Base-by-base conservation (phyloP, 495 filamentous ascomycete species). In the Arthonia radiata region DNA sequence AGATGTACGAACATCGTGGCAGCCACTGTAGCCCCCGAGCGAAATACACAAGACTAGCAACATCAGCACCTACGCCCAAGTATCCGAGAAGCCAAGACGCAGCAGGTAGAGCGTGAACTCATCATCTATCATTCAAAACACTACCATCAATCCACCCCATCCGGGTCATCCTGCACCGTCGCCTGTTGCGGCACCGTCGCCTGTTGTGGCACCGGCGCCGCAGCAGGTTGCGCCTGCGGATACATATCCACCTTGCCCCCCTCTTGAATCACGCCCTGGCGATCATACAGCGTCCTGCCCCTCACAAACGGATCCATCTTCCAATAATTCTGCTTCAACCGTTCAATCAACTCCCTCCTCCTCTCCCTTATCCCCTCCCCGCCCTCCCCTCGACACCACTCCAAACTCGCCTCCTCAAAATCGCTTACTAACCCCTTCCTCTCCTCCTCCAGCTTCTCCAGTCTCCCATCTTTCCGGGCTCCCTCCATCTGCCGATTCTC, bases 281-380 rank as follows among this genome's bases (percentile, higher is more conserved):
- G 56, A 41, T 90, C 79, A 35, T 89, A 89, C 13, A 66, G 47
- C 7, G 67, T 69, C 37, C 67, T 56, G 22, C 73, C 68, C 10
- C 79, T 56, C 13, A 82, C 27, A 42, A 81, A 80, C 0, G 71
- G 50, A 9, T 56, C 52, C 26, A 50, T 17, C 27, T 40, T 50
- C 86, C 89, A 97, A 48, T 97, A 94, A 29, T 78, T 74, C 18
- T 57, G 54, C 17, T 62, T 54, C 32, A 93, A 43, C 27, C 57
- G 45, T 29, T 57, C 59, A 8, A 67, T 67, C 6, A 81, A 31
- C 16, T 45, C 39, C 14, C 55, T 45, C 26, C 74, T 50, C 32
- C 46, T 47, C 37, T 47, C 45, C 26, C 43, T 41, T 26, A 60
- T 51, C 31, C 52, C 43, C 8, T 42, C 40, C 2, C 32, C 11